Evolutionary conservation across 257 asterid genomes (phyloP), one percentile per base, ranked within the genome.

Genomic region (Galeopsis tetrahit): DNA sequence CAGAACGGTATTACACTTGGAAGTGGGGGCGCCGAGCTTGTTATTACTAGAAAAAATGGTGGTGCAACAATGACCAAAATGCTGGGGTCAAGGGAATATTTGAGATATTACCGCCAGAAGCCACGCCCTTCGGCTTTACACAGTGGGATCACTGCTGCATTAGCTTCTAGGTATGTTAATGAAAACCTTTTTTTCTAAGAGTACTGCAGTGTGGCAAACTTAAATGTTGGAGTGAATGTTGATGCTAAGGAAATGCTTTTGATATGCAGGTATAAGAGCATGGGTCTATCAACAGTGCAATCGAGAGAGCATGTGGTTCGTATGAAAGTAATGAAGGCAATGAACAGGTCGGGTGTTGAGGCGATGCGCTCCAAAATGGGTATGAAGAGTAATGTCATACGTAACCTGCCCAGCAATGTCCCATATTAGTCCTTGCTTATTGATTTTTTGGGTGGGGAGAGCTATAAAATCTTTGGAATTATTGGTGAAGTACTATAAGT

Each of bases 41-140:
- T 95, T 67, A 85, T 92, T 69, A 86, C 89, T 71, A 79, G 55
- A 57, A 66, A 68, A 33, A 75, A 17, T 44, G 76, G 78, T 10
- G 79, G 89, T 72, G 60, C 83, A 31, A 77, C 57, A 39, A 66
- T 68, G 44, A 86, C 88, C 49, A 91, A 53, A 84, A 89, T 86
- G 82, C 89, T 95, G 15, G 98, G 99, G n/a, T 95, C 97, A n/a
- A 88, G 97, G 77, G 98, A 95, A 71, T 95, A 79, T 83, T 46
- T 95, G 84, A 89, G 85, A 71, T 95, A 95, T 72, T 95, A 92
- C 78, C 95, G 94, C 58, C 99, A 92, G 78, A 95, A 90, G 80
- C 98, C 88, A 11, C 88, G 95, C 10, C 99, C 99, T 4, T 80
- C 87, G 6, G 77, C 91, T 51, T 79, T 83, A 38, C 87, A 81